phyloP scores from a whole-genome alignment of 1,284 basidiomycete genomes.

The Exobasidium rhododendri region DNA sequence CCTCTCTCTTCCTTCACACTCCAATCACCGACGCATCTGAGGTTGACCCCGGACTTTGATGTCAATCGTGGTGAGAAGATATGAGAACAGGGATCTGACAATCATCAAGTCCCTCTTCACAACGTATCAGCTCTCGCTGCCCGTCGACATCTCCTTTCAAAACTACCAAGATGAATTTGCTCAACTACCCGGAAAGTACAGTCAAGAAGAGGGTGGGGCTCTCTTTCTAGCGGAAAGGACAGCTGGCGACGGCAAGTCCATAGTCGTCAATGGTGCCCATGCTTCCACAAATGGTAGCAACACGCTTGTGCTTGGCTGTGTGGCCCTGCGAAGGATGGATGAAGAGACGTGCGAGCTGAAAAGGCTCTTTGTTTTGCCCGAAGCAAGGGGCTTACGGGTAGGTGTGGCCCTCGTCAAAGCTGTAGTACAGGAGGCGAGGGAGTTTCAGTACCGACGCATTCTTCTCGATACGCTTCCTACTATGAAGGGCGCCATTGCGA shows the following conservation, averaged over 20 bases:
- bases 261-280: not conserved
- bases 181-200: slow-evolving; percentile 2
- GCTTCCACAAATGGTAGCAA: not conserved
- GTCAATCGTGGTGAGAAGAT: not conserved
- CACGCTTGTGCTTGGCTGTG: not conserved
- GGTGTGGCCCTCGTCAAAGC: not conserved
- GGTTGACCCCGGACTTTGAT: no score
- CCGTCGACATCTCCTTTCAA: not conserved
- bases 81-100: not conserved
- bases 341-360: not conserved
- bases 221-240: not conserved
- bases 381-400: not conserved
- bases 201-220: not conserved
- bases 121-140: not conserved
- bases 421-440: not conserved
- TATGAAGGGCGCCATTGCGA: not conserved
- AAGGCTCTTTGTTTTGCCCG: not conserved
- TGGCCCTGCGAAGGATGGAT: not conserved
- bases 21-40: no score
- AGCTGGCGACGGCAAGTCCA: not conserved
- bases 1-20: no score
- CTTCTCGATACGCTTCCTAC: not conserved
- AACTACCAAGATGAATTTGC: not conserved
- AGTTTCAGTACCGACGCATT: not conserved
- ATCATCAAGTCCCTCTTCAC: not conserved